phyloP scores from a whole-genome alignment of 768 basidiomycete genomes.

The Gymnopilus dilepis region DNA sequence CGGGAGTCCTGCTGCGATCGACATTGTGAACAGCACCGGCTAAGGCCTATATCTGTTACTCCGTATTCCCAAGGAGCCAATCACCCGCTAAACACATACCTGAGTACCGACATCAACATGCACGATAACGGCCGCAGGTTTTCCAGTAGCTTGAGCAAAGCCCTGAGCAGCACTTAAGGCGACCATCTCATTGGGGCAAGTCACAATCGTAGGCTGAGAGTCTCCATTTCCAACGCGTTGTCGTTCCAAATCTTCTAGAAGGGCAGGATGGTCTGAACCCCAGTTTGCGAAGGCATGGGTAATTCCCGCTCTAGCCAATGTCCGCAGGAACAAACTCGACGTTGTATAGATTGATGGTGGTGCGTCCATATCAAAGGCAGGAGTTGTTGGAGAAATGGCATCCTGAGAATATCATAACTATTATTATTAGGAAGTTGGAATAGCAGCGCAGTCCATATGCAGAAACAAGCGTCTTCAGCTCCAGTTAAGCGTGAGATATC shows the following conservation, averaged over 20 bases:
- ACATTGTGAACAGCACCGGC: conserved; percentile 79
- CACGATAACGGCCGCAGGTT: conserved; percentile 73
- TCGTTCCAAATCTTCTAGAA: conserved; percentile 71
- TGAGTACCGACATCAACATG: conserved; percentile 78
- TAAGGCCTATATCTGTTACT: conserved; percentile 48
- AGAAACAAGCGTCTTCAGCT: too few species aligned
- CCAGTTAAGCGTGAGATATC: too few species aligned
- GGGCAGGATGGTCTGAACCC: conserved; percentile 76
- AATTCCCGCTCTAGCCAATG: conserved; percentile 60
- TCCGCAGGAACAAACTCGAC: conserved; percentile 64
- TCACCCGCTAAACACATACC: conserved; percentile 35
- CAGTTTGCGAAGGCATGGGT: conserved; percentile 78
- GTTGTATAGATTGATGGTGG: conserved; percentile 46
- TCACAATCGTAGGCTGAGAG: conserved; percentile 58
- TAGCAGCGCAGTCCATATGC: background rate
- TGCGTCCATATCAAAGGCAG: background rate
- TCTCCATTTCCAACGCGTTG: conserved; percentile 45
- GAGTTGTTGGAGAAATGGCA: background rate
- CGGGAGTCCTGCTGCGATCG: conserved; percentile 61
- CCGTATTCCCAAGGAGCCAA: background rate
- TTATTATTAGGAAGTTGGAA: background rate
- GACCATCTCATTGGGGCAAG: conserved; percentile 80
- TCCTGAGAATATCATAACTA: background rate
- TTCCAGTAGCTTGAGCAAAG: conserved; percentile 67
- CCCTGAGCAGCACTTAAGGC: conserved; percentile 76